Conservation (phyloP, 2,329 filamentous ascomycete species). For the Aureobasidium sp. region DNA sequence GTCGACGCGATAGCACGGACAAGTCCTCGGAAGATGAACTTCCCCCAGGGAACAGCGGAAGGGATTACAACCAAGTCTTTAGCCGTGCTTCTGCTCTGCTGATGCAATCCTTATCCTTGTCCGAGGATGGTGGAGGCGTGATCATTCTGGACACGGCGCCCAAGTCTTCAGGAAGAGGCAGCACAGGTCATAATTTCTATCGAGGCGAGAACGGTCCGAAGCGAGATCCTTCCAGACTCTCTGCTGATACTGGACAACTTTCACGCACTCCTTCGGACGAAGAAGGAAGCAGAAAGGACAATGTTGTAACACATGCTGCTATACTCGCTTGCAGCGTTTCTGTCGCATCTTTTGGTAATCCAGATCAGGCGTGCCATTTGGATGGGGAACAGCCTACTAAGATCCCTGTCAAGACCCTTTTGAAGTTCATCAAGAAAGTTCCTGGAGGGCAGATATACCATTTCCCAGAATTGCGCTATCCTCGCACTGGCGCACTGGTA, state of each 20-base stretch:
- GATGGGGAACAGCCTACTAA: neutral
- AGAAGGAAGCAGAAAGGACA: neutral
- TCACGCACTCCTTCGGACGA: conserved; percentile 8
- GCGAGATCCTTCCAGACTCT: neutral
- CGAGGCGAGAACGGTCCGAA: neutral
- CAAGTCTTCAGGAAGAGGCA: neutral
- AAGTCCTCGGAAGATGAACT: conserved; percentile 16
- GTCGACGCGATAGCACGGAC: neutral
- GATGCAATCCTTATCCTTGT: neutral
- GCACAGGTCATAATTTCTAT: neutral
- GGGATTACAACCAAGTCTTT: conserved; percentile 11
- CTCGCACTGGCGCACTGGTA: neutral
- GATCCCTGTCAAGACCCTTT: conserved; percentile 7
- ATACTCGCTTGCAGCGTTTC: conserved; percentile 6
- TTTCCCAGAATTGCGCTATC: neutral
- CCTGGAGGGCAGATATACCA: conserved; percentile 4
- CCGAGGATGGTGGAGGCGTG: conserved; percentile 1
- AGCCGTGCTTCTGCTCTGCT: conserved; percentile 6
- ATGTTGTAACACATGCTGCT: neutral
- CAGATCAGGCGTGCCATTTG: neutral
- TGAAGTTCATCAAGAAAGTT: conserved; percentile 13
- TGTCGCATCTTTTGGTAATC: neutral
- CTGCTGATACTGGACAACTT: neutral
- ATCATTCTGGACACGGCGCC: conserved; percentile 12
- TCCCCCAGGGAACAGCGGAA: neutral